Percentiles rank a stretch among this genome's conserved stretches.
These are phyloP conservation scores for Ceratobasidium sp. DNA, from an alignment of 1,284 basidiomycete genomes.

Conservation along the genomic window DNA sequence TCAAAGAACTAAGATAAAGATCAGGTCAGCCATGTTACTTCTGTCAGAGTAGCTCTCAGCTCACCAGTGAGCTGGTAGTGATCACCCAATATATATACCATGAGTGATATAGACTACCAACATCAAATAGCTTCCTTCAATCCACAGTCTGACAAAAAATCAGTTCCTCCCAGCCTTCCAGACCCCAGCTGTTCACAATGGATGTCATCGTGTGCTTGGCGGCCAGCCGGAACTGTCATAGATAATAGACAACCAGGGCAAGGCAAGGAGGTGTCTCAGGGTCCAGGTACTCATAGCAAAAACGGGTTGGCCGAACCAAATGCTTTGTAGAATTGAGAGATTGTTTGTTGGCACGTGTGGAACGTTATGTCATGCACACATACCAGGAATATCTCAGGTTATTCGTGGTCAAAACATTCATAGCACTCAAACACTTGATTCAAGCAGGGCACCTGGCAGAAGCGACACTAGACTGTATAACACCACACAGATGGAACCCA, in stretches of 20 bases:
- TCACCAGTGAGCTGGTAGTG: neutral
- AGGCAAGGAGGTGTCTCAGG: neutral
- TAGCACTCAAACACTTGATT: neutral
- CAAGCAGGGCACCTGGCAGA: neutral
- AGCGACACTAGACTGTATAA: neutral
- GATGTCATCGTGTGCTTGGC: neutral
- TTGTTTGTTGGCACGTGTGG: neutral
- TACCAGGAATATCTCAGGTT: neutral
- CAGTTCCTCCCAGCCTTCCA: neutral
- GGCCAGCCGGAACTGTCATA: slow-evolving; percentile 4
- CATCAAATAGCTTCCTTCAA: neutral
- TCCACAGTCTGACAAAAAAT: slow-evolving; percentile 2
- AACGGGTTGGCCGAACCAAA: neutral
- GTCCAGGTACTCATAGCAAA: neutral
- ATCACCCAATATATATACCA: neutral
- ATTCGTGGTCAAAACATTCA: neutral
- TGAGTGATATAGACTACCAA: slow-evolving; percentile 14
- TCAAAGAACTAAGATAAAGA: slow-evolving; percentile 11
- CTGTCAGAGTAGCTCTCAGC: neutral
- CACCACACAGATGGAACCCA: neutral
- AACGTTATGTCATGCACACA: neutral
- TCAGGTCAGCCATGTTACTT: neutral
- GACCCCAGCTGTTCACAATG: neutral
- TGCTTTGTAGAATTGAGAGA: too few species aligned
- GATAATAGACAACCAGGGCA: neutral